Conservation (phyloP, 768 basidiomycete genomes). For the Sarcodon aspratus region DNA sequence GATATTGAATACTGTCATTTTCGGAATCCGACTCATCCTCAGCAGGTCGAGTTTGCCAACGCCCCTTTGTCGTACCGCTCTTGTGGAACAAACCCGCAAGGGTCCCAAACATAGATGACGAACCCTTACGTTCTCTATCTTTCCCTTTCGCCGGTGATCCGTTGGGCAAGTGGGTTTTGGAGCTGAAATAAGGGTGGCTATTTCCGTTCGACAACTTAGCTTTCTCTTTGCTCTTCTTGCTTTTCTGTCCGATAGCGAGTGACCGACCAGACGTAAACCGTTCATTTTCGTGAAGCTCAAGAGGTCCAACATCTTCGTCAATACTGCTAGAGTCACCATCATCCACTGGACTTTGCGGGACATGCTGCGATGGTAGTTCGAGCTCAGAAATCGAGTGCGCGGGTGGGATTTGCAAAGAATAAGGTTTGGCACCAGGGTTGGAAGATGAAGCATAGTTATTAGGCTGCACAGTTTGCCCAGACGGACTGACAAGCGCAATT, state of each 20-base stretch:
- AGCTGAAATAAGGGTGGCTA: background rate
- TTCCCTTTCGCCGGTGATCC: background rate
- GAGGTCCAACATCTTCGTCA: slow-evolving; percentile 20
- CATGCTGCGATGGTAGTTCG: slow-evolving; percentile 2
- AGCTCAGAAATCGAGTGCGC: slow-evolving; percentile 37
- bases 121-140: background rate
- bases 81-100: background rate
- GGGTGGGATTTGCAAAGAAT: slow-evolving; percentile 31
- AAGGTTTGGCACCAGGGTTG: slow-evolving; percentile 3
- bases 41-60: background rate
- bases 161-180: background rate
- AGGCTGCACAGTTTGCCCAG: background rate
- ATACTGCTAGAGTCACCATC: slow-evolving; percentile 21
- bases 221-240: background rate
- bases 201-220: background rate
- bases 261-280: slow-evolving; percentile 22
- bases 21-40: background rate
- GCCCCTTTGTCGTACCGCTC: background rate
- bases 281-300: slow-evolving; percentile 45
- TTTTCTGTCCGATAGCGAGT: background rate
- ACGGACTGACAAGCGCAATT: slow-evolving; percentile 16
- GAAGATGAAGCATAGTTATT: background rate
- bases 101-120: background rate
- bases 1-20: background rate
- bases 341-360: slow-evolving; percentile 8